A percentile compares a stretch with the other conserved stretches of the same genome.
phyloP scores from a whole-genome alignment of 805 yeast species.

The Starmerella potacharoeniae region DNA sequence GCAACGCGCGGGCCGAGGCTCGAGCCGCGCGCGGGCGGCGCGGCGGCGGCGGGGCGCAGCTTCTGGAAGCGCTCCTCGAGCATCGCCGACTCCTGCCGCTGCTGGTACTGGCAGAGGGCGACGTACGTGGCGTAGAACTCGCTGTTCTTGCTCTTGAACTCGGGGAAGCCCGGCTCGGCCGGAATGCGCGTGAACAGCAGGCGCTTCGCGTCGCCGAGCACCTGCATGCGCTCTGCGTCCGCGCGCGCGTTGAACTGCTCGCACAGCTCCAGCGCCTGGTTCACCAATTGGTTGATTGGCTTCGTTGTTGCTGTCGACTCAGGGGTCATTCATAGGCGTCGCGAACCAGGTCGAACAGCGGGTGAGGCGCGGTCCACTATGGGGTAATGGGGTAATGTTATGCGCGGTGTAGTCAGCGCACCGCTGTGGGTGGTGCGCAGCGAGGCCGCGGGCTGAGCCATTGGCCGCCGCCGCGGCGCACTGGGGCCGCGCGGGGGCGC shows the following conservation, averaged over 20 bases:
- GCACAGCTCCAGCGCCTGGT: slow-evolving; percentile 10
- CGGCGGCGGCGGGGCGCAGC: slow-evolving; percentile 7
- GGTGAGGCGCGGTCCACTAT: neutral
- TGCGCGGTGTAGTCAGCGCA: slow-evolving; percentile 2
- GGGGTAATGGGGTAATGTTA: slow-evolving; percentile 1
- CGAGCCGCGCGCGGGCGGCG: slow-evolving; percentile 6
- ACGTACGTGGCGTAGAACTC: slow-evolving; percentile 9
- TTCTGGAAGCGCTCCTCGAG: slow-evolving; percentile 17
- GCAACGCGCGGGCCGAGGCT: neutral
- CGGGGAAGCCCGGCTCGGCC: slow-evolving; percentile 9
- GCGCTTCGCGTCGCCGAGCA: slow-evolving; percentile 8
- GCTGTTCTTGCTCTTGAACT: slow-evolving; percentile 1
- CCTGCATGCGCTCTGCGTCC: slow-evolving; percentile 2
- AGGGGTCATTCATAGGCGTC: slow-evolving; percentile 11
- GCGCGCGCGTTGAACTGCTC: slow-evolving; percentile 9
- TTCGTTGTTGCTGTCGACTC: neutral
- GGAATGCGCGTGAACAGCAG: slow-evolving; percentile 12
- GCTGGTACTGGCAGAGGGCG: slow-evolving; percentile 3
- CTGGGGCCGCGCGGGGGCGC: too few species aligned
- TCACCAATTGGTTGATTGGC: slow-evolving; percentile 9
- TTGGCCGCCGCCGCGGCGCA: too few species aligned
- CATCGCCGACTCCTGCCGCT: slow-evolving; percentile 6
- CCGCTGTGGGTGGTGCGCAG: neutral
- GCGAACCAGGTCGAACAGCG: neutral
- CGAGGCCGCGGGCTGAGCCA: too few species aligned